Base-by-base conservation (phyloP, 1,284 basidiomycete genomes). In the Irpex rosettiformis region DNA sequence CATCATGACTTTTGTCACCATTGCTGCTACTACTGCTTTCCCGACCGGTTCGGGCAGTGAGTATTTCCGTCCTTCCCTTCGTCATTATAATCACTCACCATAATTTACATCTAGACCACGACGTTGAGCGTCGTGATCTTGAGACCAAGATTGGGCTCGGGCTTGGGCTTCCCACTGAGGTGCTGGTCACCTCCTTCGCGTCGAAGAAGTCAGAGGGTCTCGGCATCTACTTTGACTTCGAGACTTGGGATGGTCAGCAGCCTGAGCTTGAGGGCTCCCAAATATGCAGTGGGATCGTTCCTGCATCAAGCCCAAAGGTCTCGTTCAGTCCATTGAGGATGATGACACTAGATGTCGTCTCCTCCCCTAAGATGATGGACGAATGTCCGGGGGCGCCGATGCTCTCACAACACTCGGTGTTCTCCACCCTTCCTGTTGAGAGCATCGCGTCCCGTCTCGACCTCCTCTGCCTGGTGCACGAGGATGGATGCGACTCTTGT, bases 1-100 rank as follows among this genome's bases (percentile, higher is more conserved):
- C 57, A 67, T 28, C 61, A 51, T 51, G 48, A 11, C 48, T 51
- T 51, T n/a, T 28, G 11, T 28, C 48, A 51, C 24, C 48, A 27
- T n/a, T 51, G 48, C 48, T 8, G 24, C 8, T 28, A 24, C 48
- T 16, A 16, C 22, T n/a, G 25, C 24, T 28, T 51, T 24, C 18
- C 48, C 48, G 48, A 24, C 48, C 27, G 48, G 48, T 28, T n/a
- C 48, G 48, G 48, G 10, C 11, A 18, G 48, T 51, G 27, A 51
- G 48, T 51, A 11, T 16, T 24, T 10, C 18, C 18, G 7, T 24
- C 8, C 16, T 51, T 24, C 48, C 25, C 24, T 28, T 28, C 24
- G 11, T 10, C 10, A 27, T 22, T 7, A 27, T 13, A 24, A n/a
- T 8, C 25, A 27, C 27, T 27, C 48, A 51, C 48, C 25, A 13